These are phyloP conservation scores for Sutorius australiensis DNA, from an alignment of 768 basidiomycete species.

Conservation along the genomic window DNA sequence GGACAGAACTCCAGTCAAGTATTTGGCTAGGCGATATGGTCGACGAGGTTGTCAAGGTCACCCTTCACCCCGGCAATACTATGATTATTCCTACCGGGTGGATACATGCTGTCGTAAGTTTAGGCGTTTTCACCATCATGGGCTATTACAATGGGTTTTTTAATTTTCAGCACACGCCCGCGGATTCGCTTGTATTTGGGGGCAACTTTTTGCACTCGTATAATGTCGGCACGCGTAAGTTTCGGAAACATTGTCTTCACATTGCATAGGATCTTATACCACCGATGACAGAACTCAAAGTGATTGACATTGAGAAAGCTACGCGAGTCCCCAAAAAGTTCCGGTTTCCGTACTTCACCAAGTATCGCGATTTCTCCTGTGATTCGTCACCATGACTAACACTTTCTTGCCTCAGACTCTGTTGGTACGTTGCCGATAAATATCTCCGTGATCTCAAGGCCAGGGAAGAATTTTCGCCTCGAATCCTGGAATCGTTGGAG, in stretches of 20 bases:
- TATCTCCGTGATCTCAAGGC: slow-evolving; percentile 69
- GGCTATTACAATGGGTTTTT: slow-evolving; percentile 3
- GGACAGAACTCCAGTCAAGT: slow-evolving; percentile 81
- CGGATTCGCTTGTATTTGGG: slow-evolving; percentile 92
- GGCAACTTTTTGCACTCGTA: slow-evolving; percentile 97
- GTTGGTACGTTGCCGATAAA: slow-evolving; percentile 88
- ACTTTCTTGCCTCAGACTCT: slow-evolving; percentile 49
- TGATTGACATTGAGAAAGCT: slow-evolving; percentile 87
- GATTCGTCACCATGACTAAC: slow-evolving; percentile 5
- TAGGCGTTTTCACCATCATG: background rate
- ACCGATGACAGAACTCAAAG: slow-evolving; percentile 62
- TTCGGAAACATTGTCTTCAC: background rate
- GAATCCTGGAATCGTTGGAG: slow-evolving; percentile 69
- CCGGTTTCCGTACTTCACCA: slow-evolving; percentile 78
- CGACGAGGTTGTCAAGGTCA: slow-evolving; percentile 86
- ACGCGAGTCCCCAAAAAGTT: slow-evolving; percentile 94
- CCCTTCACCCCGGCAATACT: slow-evolving; percentile 72
- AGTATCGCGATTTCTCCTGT: slow-evolving; percentile 40
- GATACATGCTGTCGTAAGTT: slow-evolving; percentile 92
- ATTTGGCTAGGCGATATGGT: slow-evolving; percentile 92
- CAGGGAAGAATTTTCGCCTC: slow-evolving; percentile 46
- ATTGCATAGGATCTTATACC: slow-evolving; percentile 11
- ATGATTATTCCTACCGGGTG: slow-evolving; percentile 96
- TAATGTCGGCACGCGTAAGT: slow-evolving; percentile 79
- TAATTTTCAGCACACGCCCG: slow-evolving; percentile 80